Percentiles rank a stretch among this genome's conserved stretches.
Evolutionary conservation across 2,329 filamentous ascomycete species (phyloP).

Genomic region (Xenosphaeropsis pyriputrescens): DNA sequence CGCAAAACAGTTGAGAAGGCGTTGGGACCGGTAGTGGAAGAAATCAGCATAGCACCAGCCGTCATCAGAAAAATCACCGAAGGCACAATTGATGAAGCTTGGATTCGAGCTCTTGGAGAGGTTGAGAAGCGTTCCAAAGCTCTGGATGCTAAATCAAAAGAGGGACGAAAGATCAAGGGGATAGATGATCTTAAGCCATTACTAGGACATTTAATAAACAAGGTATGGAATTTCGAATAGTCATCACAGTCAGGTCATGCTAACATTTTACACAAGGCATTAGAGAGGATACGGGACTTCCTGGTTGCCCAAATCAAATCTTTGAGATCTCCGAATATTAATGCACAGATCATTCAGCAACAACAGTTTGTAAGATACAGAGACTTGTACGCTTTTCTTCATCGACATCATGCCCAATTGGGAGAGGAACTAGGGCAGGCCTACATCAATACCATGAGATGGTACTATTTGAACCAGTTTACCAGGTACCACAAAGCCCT

Average conservation of each 20-base stretch:
- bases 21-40: conserved; percentile 78
- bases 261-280: conserved; percentile 36
- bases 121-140: conserved; percentile 63
- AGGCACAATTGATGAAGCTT: conserved; percentile 77
- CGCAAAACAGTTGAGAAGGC: conserved; percentile 79
- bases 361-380: conserved; percentile 81
- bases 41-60: conserved; percentile 74
- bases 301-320: conserved; percentile 91
- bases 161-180: conserved; percentile 54
- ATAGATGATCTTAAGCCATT: conserved; percentile 74
- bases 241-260: background rate
- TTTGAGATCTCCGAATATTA: conserved; percentile 85
- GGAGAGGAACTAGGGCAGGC: conserved; percentile 84
- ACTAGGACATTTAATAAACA: conserved; percentile 68
- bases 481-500: conserved; percentile 73
- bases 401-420: conserved; percentile 66
- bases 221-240: conserved; percentile 30
- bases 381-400: conserved; percentile 75
- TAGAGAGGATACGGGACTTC: conserved; percentile 88
- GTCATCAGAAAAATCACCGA: conserved; percentile 78
- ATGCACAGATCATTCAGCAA: conserved; percentile 92
- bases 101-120: conserved; percentile 71
- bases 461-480: conserved; percentile 94
- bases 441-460: conserved; percentile 96
- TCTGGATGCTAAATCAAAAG: conserved; percentile 52